Percentiles rank a stretch among this genome's conserved stretches.
Evolutionary conservation across 1,139 yeast genomes (phyloP).

Genomic region (Nakaseomyces kungkrabaensis): DNA sequence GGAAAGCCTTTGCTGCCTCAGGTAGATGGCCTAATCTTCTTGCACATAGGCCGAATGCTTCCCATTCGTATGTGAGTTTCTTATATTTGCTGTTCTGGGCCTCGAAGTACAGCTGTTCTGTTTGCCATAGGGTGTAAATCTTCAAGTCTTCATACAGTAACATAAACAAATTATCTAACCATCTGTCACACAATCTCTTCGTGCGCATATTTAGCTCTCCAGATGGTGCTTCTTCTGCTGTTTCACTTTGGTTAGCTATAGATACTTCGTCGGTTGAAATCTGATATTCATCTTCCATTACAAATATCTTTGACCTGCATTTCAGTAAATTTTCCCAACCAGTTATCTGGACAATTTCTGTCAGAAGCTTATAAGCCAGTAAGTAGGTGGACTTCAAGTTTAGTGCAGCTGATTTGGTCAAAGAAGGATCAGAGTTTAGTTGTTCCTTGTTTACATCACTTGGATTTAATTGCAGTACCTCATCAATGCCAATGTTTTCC

Average conservation of each 20-base stretch:
- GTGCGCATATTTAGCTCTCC: slow-evolving; percentile 7
- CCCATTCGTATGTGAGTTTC: slow-evolving; percentile 90
- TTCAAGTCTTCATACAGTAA: slow-evolving; percentile 84
- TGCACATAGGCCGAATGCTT: slow-evolving; percentile 77
- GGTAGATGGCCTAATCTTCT: slow-evolving; percentile 72
- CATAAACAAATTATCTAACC: slow-evolving; percentile 93
- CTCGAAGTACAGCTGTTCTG: slow-evolving; percentile 76
- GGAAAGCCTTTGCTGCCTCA: slow-evolving; percentile 78
- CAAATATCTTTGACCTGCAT: slow-evolving; percentile 81
- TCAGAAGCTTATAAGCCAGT: slow-evolving; percentile 72
- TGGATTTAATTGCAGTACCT: slow-evolving; percentile 43
- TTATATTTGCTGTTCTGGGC: slow-evolving; percentile 70
- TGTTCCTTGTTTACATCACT: slow-evolving; percentile 50
- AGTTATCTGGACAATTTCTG: slow-evolving; percentile 62
- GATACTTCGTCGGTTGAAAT: slow-evolving; percentile 25
- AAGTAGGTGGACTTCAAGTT: slow-evolving; percentile 78
- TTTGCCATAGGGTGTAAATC: slow-evolving; percentile 91
- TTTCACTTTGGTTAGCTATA: slow-evolving; percentile 28
- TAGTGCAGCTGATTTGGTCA: slow-evolving; percentile 74
- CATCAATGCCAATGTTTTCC: slow-evolving; percentile 56
- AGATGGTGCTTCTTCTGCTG: not conserved
- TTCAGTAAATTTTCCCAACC: slow-evolving; percentile 89
- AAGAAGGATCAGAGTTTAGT: slow-evolving; percentile 53
- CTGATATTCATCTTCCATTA: slow-evolving; percentile 87
- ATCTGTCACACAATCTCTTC: slow-evolving; percentile 89